Conservation (phyloP, 2,329 filamentous ascomycete genomes). For the Macrophomina pseudophaseolina region DNA sequence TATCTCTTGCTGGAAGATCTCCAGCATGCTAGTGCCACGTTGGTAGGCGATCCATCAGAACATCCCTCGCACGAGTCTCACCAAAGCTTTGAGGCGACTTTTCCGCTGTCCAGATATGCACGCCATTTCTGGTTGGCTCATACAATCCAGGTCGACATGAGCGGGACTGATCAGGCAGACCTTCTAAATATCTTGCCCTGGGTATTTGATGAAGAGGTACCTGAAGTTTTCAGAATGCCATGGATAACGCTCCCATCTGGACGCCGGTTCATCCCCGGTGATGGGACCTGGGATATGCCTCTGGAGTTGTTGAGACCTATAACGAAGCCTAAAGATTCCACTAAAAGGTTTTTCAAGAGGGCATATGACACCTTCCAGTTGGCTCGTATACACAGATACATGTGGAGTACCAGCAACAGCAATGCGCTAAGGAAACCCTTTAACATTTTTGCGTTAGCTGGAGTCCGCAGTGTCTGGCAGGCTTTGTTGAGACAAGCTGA, state of each 20-base stretch:
- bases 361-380: no score
- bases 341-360: no score
- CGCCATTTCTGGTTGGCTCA: not conserved
- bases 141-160: not conserved
- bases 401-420: not conserved
- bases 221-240: not conserved
- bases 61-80: no score
- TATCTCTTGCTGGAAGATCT: not conserved
- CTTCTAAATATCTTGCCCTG: not conserved
- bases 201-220: not conserved
- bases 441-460: not conserved
- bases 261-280: no score
- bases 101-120: not conserved
- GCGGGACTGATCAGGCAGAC: not conserved
- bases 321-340: no score
- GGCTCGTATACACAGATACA: not conserved
- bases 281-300: no score
- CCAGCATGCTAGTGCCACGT: no score
- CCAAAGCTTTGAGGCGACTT: not conserved
- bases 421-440: not conserved
- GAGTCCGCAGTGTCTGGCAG: not conserved
- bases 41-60: not conserved
- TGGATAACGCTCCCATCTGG: no score
- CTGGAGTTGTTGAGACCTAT: no score
- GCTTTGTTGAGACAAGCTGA: not conserved